These are phyloP conservation scores for Saturnispora dispora DNA, from an alignment of 805 yeast genomes.

Conservation along the genomic window DNA sequence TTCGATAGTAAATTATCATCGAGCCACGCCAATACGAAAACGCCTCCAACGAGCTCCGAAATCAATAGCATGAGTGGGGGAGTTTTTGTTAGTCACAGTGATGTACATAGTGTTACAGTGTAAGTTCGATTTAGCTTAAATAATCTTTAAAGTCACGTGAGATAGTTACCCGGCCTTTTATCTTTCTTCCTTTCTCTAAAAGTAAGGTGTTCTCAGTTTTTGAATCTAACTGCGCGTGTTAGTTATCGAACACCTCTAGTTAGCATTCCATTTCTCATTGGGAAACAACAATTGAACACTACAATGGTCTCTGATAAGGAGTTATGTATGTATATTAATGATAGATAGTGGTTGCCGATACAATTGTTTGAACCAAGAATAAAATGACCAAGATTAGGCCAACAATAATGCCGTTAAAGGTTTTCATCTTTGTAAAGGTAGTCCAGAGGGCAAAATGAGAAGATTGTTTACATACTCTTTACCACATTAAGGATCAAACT, in stretches of 20 bases:
- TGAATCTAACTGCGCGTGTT: neutral
- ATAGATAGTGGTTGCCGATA: neutral
- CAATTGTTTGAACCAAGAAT: neutral
- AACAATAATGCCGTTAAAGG: neutral
- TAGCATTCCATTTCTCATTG: constrained; percentile 7
- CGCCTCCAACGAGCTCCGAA: neutral
- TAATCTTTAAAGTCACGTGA: neutral
- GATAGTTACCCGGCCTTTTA: neutral
- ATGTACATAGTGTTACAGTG: neutral
- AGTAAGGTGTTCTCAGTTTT: neutral
- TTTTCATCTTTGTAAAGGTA: neutral
- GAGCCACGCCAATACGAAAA: neutral
- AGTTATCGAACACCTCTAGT: neutral
- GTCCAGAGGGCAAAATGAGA: neutral
- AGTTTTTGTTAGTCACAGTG: neutral
- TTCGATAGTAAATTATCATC: neutral
- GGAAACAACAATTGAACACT: neutral
- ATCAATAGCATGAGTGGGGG: neutral
- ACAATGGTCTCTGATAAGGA: constrained; percentile 33
- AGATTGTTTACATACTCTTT: neutral
- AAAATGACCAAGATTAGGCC: neutral
- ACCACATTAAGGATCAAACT: no score
- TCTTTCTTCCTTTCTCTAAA: no score
- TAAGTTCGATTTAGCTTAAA: neutral
- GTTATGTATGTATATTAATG: constrained; percentile 26